Percentiles rank a stretch among this genome's conserved stretches.
Conservation (phyloP, 2,329 filamentous ascomycete species). For the Paecilomyces variotii region DNA sequence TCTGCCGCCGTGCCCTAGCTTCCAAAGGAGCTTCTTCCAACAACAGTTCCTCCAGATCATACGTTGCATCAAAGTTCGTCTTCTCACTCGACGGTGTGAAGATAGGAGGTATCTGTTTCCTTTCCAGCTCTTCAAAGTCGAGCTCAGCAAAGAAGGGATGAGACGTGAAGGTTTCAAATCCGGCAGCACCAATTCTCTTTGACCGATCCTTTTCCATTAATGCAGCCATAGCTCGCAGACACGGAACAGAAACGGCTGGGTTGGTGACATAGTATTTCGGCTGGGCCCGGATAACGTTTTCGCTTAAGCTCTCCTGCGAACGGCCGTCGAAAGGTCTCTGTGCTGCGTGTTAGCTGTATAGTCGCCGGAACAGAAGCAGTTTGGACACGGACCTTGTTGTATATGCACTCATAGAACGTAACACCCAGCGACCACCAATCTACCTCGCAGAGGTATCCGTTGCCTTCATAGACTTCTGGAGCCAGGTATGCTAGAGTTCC, state of each 20-base stretch:
- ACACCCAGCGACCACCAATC: conserved; percentile 99
- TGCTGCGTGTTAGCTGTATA: conserved; percentile 21
- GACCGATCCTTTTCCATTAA: conserved; percentile 73
- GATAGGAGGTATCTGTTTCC: conserved; percentile 81
- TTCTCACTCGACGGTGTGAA: conserved; percentile 94
- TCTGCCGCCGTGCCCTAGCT: conserved; percentile 83
- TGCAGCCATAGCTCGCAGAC: conserved; percentile 78
- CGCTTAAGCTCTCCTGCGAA: conserved; percentile 70
- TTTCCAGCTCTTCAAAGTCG: conserved; percentile 75
- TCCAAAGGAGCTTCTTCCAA: conserved; percentile 92
- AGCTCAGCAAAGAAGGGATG: conserved; percentile 84
- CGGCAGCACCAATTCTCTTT: conserved; percentile 71
- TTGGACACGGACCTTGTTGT: conserved; percentile 68
- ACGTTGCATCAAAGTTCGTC: conserved; percentile 98
- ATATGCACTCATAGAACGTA: conserved; percentile 98
- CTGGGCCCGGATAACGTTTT: conserved; percentile 70
- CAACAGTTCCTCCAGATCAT: conserved; percentile 88
- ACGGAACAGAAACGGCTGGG: conserved; percentile 79
- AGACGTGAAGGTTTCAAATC: conserved; percentile 75
- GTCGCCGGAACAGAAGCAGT: neutral
- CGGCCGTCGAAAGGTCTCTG: conserved; percentile 90
- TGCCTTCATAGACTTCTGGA: conserved; percentile 87
- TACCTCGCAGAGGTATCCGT: conserved; percentile 80
- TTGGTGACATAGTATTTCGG: conserved; percentile 89
- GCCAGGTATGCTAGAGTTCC: conserved; percentile 93